These are phyloP conservation scores for Boletus eberwhitei DNA, from an alignment of 768 basidiomycete species.

Conservation along the genomic window DNA sequence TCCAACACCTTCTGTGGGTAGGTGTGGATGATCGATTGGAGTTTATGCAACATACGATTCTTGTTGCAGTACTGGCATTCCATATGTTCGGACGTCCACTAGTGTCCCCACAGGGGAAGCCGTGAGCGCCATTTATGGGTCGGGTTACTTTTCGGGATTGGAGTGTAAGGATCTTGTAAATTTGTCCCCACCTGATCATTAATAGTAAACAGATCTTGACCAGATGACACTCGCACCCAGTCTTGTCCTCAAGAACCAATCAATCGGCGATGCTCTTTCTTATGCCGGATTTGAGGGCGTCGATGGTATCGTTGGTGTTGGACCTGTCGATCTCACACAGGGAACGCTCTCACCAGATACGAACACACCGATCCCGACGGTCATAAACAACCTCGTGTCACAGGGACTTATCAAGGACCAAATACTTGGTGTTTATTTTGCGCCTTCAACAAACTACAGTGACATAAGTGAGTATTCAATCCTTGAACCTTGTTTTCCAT, in stretches of 20 bases:
- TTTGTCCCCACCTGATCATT: not conserved
- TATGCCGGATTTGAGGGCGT: slow-evolving; percentile 17
- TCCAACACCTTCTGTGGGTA: slow-evolving; percentile 31
- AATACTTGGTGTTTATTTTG: slow-evolving; percentile 22
- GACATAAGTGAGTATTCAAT: slow-evolving; percentile 13
- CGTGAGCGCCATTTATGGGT: slow-evolving; percentile 10
- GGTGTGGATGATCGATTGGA: not conserved
- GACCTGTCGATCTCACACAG: slow-evolving; percentile 20
- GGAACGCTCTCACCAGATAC: slow-evolving; percentile 1
- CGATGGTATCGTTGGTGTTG: slow-evolving; percentile 29
- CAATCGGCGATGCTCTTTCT: slow-evolving; percentile 25
- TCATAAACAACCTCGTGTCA: slow-evolving; percentile 21
- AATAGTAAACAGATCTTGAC: slow-evolving; percentile 18
- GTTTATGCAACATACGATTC: not conserved
- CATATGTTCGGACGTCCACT: slow-evolving; percentile 21
- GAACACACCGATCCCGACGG: slow-evolving; percentile 19
- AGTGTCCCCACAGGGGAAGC: slow-evolving; percentile 24
- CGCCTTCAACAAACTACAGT: slow-evolving; percentile 15
- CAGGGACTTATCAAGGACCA: slow-evolving; percentile 16
- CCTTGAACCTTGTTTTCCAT: too few species aligned
- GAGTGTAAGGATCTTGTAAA: slow-evolving; percentile 28
- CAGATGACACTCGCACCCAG: slow-evolving; percentile 22
- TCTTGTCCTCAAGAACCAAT: slow-evolving; percentile 27
- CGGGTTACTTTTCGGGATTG: slow-evolving; percentile 27
- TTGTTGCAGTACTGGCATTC: slow-evolving; percentile 15